Conservation (phyloP, 805 yeast genomes). For the Spathaspora sp. region DNA sequence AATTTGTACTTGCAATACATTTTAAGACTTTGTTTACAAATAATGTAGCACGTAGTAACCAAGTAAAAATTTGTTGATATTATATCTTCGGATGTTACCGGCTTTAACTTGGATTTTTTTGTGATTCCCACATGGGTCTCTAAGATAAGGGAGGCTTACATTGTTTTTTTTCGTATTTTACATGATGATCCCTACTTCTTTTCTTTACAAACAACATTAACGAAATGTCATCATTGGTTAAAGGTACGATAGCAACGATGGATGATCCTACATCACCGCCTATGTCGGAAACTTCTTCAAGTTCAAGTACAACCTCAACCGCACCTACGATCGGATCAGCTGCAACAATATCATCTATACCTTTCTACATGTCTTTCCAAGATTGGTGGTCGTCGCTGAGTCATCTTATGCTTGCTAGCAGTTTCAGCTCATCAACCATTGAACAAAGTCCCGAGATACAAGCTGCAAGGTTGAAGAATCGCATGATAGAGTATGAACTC, state of each 20-base stretch:
- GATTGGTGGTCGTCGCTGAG: constrained; percentile 39
- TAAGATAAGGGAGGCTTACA: neutral
- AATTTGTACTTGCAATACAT: neutral
- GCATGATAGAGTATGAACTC: constrained; percentile 29
- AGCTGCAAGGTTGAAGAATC: constrained; percentile 22
- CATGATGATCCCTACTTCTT: neutral
- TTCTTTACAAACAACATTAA: neutral
- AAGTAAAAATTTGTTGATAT: too few species aligned
- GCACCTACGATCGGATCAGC: neutral
- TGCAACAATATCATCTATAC: constrained; percentile 13
- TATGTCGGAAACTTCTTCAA: neutral
- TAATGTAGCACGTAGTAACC: too few species aligned
- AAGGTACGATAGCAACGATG: constrained; percentile 22
- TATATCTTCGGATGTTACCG: neutral
- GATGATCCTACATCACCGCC: constrained; percentile 13
- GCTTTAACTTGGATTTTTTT: neutral
- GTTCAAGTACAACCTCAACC: neutral
- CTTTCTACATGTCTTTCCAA: constrained; percentile 20
- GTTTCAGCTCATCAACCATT: constrained; percentile 5
- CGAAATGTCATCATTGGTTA: constrained; percentile 8
- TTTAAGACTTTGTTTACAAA: neutral
- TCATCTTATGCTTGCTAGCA: constrained; percentile 14
- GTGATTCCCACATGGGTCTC: neutral
- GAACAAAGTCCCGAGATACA: neutral
- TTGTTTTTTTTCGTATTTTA: too few species aligned